Conservation (phyloP, 495 filamentous ascomycete species). For the Cudoniella acicularis region DNA sequence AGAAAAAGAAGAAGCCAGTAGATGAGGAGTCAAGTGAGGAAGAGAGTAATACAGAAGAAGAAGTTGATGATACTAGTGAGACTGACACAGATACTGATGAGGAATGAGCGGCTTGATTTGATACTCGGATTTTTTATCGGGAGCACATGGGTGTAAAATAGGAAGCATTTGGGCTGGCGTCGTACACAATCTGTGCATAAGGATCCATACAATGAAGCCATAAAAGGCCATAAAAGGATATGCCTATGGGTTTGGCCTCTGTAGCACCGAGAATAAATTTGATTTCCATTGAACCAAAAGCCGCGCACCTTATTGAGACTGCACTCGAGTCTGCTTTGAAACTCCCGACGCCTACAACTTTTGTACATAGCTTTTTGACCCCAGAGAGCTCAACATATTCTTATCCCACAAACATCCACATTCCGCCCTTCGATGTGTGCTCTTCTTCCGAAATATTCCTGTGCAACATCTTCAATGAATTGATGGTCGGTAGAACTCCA, state of each 20-base stretch:
- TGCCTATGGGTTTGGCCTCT: too few species aligned
- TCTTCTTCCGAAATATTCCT: constrained; percentile 66
- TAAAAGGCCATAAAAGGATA: not conserved
- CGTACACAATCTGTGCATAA: constrained; percentile 1
- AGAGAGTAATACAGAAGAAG: constrained; percentile 87
- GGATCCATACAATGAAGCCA: not conserved
- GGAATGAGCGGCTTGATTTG: constrained; percentile 34
- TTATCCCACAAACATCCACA: constrained; percentile 77
- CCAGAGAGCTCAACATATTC: constrained; percentile 54
- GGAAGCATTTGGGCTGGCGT: constrained; percentile 13
- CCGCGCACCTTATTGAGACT: not conserved
- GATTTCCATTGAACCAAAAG: not conserved
- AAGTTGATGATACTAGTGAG: constrained; percentile 71
- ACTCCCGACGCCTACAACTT: not conserved
- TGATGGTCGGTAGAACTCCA: constrained; percentile 77
- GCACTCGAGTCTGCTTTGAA: not conserved
- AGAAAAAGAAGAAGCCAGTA: constrained; percentile 49
- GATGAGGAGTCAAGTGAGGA: constrained; percentile 62
- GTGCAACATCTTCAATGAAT: constrained; percentile 66
- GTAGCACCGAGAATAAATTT: not conserved
- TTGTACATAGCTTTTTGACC: too few species aligned
- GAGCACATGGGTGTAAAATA: constrained; percentile 10
- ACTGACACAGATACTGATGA: constrained; percentile 76
- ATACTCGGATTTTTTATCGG: not conserved
- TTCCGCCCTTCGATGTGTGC: constrained; percentile 68